Evolutionary conservation across 352 stramenopile species (phyloP).

Genomic region (Phytophthora sp.): DNA sequence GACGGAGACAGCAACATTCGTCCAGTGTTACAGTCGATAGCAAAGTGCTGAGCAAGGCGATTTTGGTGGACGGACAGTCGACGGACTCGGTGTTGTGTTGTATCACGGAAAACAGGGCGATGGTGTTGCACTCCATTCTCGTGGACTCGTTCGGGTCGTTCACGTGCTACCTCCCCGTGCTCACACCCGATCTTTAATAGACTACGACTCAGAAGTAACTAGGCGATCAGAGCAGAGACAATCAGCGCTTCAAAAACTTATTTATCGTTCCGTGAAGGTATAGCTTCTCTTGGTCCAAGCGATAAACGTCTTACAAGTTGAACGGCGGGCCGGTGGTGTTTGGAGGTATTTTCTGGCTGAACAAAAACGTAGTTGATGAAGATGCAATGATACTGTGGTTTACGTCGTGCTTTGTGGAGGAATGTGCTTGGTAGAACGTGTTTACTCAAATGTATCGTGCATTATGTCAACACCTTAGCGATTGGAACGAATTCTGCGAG

Average conservation of each 20-base stretch:
- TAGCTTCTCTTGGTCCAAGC: not conserved
- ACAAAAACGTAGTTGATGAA: conserved; percentile 11
- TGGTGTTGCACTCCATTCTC: conserved; percentile 83
- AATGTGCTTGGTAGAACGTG: not conserved
- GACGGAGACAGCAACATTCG: conserved; percentile 35
- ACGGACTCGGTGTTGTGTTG: conserved; percentile 80
- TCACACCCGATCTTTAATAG: conserved; percentile 58
- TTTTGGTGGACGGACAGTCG: conserved; percentile 73
- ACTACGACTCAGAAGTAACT: not conserved
- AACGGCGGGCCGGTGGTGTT: conserved; percentile 1
- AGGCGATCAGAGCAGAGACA: not conserved
- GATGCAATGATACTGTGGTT: not conserved
- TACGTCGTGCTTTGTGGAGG: not conserved
- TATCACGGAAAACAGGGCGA: conserved; percentile 79
- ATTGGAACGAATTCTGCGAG: conserved; percentile 38
- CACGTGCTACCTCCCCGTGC: conserved; percentile 83
- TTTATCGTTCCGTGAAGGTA: conserved; percentile 14
- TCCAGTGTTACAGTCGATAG: conserved; percentile 79
- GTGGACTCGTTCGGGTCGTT: conserved; percentile 79
- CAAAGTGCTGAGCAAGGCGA: conserved; percentile 79
- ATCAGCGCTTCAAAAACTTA: conserved; percentile 8
- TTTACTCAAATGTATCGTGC: conserved; percentile 19
- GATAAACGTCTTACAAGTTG: conserved; percentile 1
- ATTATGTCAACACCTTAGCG: conserved; percentile 8
- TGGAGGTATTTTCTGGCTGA: conserved; percentile 5